These are phyloP conservation scores for Globisporangium cystogenes DNA, from an alignment of 352 stramenopile genomes.

Conservation along the genomic window DNA sequence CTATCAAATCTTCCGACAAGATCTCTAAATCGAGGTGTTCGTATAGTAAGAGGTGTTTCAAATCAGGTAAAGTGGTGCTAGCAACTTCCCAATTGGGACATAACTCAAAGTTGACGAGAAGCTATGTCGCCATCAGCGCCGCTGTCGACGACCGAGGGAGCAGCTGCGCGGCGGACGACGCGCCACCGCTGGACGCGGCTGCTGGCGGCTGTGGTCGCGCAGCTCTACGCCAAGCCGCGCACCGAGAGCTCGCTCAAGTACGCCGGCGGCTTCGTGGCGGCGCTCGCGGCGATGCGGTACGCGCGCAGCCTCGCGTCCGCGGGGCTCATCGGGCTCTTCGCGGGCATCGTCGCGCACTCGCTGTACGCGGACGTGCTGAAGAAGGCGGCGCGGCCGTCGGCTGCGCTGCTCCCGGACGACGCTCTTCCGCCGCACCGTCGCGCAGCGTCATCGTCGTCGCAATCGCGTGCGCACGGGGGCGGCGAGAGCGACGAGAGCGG, in stretches of 20 bases:
- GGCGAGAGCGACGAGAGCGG: slow-evolving; percentile 3
- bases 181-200: slow-evolving; percentile 11
- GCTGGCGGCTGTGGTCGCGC: slow-evolving; percentile 16
- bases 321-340: slow-evolving; percentile 49
- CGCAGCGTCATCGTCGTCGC: slow-evolving; percentile 9
- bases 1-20: no score
- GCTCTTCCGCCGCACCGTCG: no score
- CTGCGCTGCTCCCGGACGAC: neutral
- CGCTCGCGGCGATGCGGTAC: slow-evolving; percentile 53
- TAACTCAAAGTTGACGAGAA: no score
- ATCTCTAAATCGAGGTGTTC: no score
- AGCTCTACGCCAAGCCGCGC: slow-evolving; percentile 21
- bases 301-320: slow-evolving; percentile 56
- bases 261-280: slow-evolving; percentile 48
- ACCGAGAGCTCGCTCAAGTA: slow-evolving; percentile 56
- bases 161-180: no score
- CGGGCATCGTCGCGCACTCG: slow-evolving; percentile 62
- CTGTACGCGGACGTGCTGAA: slow-evolving; percentile 66
- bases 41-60: no score
- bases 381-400: slow-evolving; percentile 13
- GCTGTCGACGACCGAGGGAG: no score
- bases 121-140: no score
- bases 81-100: no score
- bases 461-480: no score
- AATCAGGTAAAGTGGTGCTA: no score